Evolutionary conservation across 306 rosid genomes (phyloP), one percentile per base, ranked within the genome.

Genomic region (Benincasa hispida): DNA sequence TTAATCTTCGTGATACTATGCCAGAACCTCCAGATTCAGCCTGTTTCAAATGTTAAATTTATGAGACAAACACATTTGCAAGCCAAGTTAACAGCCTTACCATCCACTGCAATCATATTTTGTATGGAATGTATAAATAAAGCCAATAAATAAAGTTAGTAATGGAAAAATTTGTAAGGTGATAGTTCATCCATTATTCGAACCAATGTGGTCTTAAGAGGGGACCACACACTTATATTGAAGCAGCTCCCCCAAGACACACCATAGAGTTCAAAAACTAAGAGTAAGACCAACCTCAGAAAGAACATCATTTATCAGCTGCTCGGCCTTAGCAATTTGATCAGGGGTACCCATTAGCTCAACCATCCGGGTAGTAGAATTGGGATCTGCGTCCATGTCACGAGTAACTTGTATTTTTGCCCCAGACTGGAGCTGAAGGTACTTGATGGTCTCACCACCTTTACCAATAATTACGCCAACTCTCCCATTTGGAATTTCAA

Each of bases 1-100:
- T 80, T 67, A 82, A 6, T 75, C 98, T 86, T 14, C 97, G 83
- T 4, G 96, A 75, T 56, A 79, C 91, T 61, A 84, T 47, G 13
- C 93, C 97, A 72, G 96, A 89, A 78, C 97, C 98, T 42, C 99
- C 99, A 45, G 96, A 61, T 82, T 95, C 99, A 82, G 99, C 99
- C 99, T 95, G 86, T 1, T 35, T 68, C 50, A 79, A 62, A 82
- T 55, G 83, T 21, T 67, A 25, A 21, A 6, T 21, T 45, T 21
- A 28, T 75, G 4, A 34, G 67, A 54, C 17, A 55, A 35, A 8
- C 6, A 10, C 47, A 51, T 21, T 72, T 48, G 11, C 27, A 10
- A 51, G 76, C 76, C 15, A 72, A 50, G 45, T 7, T 17, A 25
- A 50, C 9, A 21, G 45, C 11, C 61, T 30, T 27, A 48, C 21